Conservation (phyloP, 345 rosid species). For the Eucalyptus grandis region DNA sequence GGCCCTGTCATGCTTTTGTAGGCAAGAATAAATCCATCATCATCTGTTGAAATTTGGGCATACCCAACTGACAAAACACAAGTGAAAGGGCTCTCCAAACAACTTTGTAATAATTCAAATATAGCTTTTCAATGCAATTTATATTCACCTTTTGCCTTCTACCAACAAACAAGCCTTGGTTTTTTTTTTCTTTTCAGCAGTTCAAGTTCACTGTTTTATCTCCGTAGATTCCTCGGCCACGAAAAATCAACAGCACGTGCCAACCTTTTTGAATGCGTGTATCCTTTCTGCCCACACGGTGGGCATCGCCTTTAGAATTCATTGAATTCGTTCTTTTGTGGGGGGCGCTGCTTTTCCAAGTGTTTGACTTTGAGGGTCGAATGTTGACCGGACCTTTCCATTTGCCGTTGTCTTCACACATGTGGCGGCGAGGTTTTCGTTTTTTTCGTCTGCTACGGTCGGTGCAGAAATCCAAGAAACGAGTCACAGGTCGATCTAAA, state of each 20-base stretch:
- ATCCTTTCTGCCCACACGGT: not conserved
- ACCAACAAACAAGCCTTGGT: not conserved
- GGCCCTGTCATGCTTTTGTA: not conserved
- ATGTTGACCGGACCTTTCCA: not conserved
- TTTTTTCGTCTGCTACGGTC: not conserved
- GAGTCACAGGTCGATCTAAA: not conserved
- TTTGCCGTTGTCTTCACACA: not conserved
- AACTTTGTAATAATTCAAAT: not conserved
- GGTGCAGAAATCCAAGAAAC: not conserved
- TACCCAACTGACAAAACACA: not conserved
- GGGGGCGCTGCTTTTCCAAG: not conserved
- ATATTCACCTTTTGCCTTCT: not conserved
- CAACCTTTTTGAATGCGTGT: not conserved
- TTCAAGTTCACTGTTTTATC: not conserved
- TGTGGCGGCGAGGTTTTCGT: not conserved
- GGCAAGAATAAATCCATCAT: not conserved
- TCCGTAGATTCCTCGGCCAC: not conserved
- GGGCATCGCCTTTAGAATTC: not conserved
- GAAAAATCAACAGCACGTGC: not conserved
- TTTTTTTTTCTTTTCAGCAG: not conserved
- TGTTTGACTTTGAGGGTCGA: not conserved
- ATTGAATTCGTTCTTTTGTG: not conserved
- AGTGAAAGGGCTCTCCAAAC: not conserved
- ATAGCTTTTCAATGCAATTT: not conserved
- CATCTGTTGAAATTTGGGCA: not conserved